Percentiles rank a stretch among this genome's conserved stretches.
Evolutionary conservation across 495 filamentous ascomycete species (phyloP).

Genomic region (Aspergillus incahuasiensis): DNA sequence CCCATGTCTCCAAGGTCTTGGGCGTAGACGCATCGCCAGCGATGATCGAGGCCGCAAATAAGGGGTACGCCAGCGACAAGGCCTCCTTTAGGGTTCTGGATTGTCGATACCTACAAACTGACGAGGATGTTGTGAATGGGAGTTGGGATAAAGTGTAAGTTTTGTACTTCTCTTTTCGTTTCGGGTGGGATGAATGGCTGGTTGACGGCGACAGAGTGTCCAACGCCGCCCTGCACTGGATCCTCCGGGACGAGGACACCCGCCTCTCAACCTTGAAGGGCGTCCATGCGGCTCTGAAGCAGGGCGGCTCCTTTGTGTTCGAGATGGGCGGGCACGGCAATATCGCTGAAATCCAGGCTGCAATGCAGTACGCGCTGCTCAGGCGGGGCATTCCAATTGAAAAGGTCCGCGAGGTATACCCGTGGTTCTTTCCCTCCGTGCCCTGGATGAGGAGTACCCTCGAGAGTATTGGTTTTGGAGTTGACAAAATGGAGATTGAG

Average conservation of each 20-base stretch:
- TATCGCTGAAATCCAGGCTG: constrained; percentile 57
- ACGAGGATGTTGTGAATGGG: constrained; percentile 28
- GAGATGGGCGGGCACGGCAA: constrained; percentile 75
- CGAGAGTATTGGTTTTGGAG: constrained; percentile 52
- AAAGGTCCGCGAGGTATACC: constrained; percentile 45
- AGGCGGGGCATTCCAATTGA: constrained; percentile 49
- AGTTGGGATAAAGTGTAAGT: constrained; percentile 50
- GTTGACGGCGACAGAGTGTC: constrained; percentile 41
- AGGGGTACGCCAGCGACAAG: constrained; percentile 27
- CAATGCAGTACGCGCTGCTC: constrained; percentile 49
- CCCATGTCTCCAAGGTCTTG: constrained; percentile 44
- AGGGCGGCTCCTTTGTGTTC: constrained; percentile 59
- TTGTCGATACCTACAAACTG: constrained; percentile 39
- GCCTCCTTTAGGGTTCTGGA: constrained; percentile 42
- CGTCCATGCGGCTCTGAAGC: constrained; percentile 46
- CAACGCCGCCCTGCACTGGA: constrained; percentile 79
- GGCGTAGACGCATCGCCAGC: constrained; percentile 62
- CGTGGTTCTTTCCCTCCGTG: constrained; percentile 74
- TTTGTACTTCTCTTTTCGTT: neutral
- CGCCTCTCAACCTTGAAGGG: constrained; percentile 39
- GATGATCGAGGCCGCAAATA: constrained; percentile 57
- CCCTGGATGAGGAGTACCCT: constrained; percentile 48
- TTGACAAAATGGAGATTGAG: constrained; percentile 58
- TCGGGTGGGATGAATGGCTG: neutral
- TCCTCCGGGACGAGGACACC: constrained; percentile 47